These are phyloP conservation scores for Lindgomyces ingoldianus DNA, from an alignment of 495 filamentous ascomycete genomes.

Conservation along the genomic window DNA sequence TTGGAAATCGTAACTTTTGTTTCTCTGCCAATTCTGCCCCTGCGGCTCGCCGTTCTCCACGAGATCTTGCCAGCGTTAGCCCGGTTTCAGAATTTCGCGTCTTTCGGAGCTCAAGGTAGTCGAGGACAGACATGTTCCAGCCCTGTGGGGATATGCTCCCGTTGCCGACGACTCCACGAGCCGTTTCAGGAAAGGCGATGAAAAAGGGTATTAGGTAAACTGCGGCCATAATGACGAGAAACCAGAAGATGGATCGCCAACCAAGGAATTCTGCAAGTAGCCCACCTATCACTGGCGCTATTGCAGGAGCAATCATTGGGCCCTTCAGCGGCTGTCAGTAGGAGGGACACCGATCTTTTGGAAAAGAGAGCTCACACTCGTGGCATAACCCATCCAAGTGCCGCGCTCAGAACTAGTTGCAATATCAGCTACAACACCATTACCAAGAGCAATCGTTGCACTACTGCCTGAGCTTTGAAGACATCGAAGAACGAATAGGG, in stretches of 20 bases:
- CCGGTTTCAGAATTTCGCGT: conserved; percentile 34
- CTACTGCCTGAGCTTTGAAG: conserved; percentile 40
- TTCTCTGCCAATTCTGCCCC: conserved; percentile 43
- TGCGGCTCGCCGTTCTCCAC: conserved; percentile 22
- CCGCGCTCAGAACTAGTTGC: conserved; percentile 45
- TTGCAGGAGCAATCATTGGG: conserved; percentile 40
- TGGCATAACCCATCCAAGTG: conserved; percentile 45
- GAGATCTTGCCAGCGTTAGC: conserved; percentile 31
- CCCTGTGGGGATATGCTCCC: conserved; percentile 49
- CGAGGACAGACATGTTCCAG: conserved; percentile 46
- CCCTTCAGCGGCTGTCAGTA: conserved; percentile 1
- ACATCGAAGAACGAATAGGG: conserved; percentile 40
- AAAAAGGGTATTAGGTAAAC: conserved; percentile 45
- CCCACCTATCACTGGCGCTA: conserved; percentile 41
- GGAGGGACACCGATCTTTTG: not conserved
- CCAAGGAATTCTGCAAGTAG: conserved; percentile 41
- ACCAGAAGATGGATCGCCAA: conserved; percentile 45
- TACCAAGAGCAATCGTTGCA: conserved; percentile 41
- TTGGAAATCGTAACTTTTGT: conserved; percentile 63
- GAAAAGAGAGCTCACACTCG: conserved; percentile 21
- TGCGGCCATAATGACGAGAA: conserved; percentile 38
- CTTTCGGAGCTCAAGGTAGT: conserved; percentile 41
- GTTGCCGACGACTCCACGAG: conserved; percentile 39
- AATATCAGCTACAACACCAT: conserved; percentile 46
- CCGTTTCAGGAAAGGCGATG: conserved; percentile 38